These are phyloP conservation scores for Talaromyces marneffei DNA, from an alignment of 2,329 filamentous ascomycete genomes.

Conservation along the genomic window DNA sequence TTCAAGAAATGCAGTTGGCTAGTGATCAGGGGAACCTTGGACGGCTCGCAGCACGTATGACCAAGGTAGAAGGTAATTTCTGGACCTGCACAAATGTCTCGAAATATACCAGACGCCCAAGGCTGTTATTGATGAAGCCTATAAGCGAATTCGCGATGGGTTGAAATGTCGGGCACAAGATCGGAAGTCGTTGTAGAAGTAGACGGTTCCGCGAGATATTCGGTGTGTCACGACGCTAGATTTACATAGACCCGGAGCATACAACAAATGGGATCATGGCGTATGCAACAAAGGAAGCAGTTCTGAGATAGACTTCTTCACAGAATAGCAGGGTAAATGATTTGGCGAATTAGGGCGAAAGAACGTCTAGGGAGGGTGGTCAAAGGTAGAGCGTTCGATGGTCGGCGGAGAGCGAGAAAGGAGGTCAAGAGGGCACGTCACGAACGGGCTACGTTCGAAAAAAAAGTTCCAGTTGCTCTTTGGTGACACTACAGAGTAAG, in stretches of 20 bases:
- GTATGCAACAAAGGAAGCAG: conserved; percentile 20
- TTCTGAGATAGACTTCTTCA: neutral
- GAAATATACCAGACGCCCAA: conserved; percentile 13
- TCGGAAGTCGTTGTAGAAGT: neutral
- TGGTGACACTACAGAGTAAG: neutral
- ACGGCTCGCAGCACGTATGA: conserved; percentile 15
- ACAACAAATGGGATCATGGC: conserved; percentile 30
- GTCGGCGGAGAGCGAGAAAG: conserved; percentile 14
- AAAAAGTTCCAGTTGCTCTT: conserved; percentile 6
- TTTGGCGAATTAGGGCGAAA: conserved; percentile 16
- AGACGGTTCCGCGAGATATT: neutral
- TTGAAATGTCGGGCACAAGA: neutral
- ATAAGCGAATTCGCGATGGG: neutral
- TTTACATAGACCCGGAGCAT: conserved; percentile 30
- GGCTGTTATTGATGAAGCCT: neutral
- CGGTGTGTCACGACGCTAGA: conserved; percentile 8
- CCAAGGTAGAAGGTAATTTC: conserved; percentile 20
- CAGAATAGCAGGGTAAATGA: neutral
- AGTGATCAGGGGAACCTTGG: conserved; percentile 23
- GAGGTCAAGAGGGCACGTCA: conserved; percentile 11
- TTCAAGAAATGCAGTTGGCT: conserved; percentile 21
- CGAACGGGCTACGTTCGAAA: conserved; percentile 1
- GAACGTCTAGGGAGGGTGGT: conserved; percentile 10
- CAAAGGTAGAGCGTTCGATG: conserved; percentile 13
- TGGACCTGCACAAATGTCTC: neutral